Evolutionary conservation across 106 monocot species (phyloP), one percentile per base, ranked within the genome.

Genomic region (Posidonia australis): DNA sequence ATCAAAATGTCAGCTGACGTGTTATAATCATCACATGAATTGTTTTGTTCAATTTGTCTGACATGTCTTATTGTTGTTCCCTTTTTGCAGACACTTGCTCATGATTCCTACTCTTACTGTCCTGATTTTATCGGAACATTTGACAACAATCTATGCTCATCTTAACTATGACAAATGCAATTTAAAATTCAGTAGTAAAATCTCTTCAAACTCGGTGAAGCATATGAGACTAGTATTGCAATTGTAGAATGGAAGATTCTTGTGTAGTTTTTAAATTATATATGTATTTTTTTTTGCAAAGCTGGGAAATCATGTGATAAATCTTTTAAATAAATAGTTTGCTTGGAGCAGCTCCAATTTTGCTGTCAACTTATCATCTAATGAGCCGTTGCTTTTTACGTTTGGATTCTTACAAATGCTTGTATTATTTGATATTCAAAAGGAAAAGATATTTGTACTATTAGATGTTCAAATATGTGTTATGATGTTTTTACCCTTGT

Each of bases 61-160:
- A 58, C 29, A 6, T 17, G 19, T 30, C 53, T 32, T 5, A 10
- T 67, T 41, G n/a, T 41, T 32, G 19, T 54, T 24, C 11, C 22
- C 13, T 65, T 46, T 26, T 52, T 67, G 51, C 53, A 67, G 66
- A 53, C 36, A 31, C 66, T 67, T 67, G 66, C 66, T 28, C 66
- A 54, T 22, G 66, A 67, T 14, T 32, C n/a, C 20, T 54, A 54
- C 53, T 13, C 29, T 53, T 32, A 67, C 53, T 21, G 51, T 41
- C 52, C 53, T 19, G 29, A 36, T 53, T 13, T 46, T 26, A 45
- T n/a, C 13, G 64, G 46, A 64, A 36, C 36, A 24, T 45, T 46
- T 44, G 44, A 0, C 46, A 36, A 48, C 18, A 20, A 62, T 18
- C 7, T 43, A 17, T 16, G 18, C 26, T 17, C 1, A 59, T 59